A percentile compares a stretch with the other conserved stretches of the same genome.
Conservation (phyloP, 2,329 filamentous ascomycete species). For the Cladosporium sp. region DNA sequence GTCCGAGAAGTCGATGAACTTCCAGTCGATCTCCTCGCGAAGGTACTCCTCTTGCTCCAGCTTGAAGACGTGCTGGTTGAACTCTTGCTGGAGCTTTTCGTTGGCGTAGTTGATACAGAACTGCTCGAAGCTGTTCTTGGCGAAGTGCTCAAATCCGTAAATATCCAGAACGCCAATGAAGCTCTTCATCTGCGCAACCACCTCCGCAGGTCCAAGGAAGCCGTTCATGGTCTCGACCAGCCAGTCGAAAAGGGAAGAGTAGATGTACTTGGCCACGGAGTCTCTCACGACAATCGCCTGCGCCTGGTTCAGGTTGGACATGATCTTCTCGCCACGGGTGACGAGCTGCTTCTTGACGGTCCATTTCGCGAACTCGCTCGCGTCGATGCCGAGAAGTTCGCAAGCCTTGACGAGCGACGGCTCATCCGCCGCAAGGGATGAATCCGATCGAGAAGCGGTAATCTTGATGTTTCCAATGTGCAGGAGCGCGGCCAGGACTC, state of each 20-base stretch:
- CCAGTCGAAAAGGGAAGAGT: constrained; percentile 98
- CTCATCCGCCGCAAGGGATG: constrained; percentile 72
- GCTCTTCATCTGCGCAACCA: constrained; percentile 71
- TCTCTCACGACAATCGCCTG: constrained; percentile 92
- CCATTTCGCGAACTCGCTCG: constrained; percentile 87
- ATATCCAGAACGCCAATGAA: constrained; percentile 99
- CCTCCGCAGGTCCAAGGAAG: constrained; percentile 81
- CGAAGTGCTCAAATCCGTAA: constrained; percentile 97
- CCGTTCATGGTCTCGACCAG: constrained; percentile 94
- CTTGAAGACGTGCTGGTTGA: constrained; percentile 99
- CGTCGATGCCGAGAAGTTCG: constrained; percentile 78
- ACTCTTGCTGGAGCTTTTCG: constrained; percentile 97
- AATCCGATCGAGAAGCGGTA: constrained; percentile 80
- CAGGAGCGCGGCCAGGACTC: constrained; percentile 78
- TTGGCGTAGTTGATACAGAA: constrained; percentile 99
- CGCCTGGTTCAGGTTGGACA: constrained; percentile 86
- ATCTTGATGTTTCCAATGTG: constrained; percentile 98
- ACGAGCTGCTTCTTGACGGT: constrained; percentile 98
- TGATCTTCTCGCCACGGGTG: constrained; percentile 94
- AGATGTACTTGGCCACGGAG: constrained; percentile 97
- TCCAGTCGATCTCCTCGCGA: constrained; percentile 96
- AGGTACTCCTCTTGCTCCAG: constrained; percentile 98
- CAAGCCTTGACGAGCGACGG: constrained; percentile 77
- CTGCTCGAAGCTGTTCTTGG: constrained; percentile 97
- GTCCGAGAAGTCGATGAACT: constrained; percentile 98